phyloP scores from a whole-genome alignment of 768 basidiomycete genomes.

The Leucogyrophana mollusca region DNA sequence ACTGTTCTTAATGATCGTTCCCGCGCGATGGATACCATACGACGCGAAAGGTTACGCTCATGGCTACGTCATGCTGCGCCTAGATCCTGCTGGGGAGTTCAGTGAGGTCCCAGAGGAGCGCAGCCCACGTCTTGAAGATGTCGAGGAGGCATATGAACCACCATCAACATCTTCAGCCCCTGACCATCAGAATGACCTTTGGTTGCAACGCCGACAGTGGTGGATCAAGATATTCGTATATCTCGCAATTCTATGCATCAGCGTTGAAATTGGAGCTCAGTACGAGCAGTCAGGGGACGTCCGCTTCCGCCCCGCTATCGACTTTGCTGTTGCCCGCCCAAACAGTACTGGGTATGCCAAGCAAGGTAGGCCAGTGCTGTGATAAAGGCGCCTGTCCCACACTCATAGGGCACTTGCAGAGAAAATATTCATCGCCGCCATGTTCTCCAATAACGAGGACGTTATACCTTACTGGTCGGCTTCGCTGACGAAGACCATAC shows the following conservation, averaged over 20 bases:
- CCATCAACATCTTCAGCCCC: background rate
- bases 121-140: background rate
- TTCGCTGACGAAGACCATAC: slow-evolving; percentile 24
- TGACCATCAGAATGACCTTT: background rate
- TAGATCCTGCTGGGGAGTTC: background rate
- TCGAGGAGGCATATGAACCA: background rate
- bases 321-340: background rate
- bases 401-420: slow-evolving; percentile 12
- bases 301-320: background rate
- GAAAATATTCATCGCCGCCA: slow-evolving; percentile 34
- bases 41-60: background rate
- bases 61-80: background rate
- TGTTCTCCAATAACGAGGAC: slow-evolving; percentile 32
- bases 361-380: background rate
- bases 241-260: background rate
- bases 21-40: background rate
- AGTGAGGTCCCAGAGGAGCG: background rate
- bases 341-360: background rate
- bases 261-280: background rate
- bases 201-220: background rate
- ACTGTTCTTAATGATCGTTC: background rate
- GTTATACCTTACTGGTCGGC: slow-evolving; percentile 31
- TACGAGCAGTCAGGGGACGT: background rate
- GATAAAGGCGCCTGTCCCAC: background rate
- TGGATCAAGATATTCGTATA: background rate